These are phyloP conservation scores for Penicillium tannophilum DNA, from an alignment of 495 filamentous ascomycete genomes.

Conservation along the genomic window DNA sequence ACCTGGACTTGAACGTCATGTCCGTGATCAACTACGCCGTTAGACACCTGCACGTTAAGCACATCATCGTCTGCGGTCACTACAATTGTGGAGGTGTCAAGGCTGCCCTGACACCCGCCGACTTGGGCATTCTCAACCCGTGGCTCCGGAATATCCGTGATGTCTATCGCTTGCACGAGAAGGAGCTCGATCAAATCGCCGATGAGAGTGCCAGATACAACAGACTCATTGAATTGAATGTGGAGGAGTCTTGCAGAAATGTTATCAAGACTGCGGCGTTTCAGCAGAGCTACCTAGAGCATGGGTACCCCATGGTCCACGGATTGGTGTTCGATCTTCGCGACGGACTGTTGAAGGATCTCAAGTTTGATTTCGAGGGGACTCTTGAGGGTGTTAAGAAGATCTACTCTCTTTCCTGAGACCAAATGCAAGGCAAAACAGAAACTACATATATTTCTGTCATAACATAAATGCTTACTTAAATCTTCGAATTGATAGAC, in stretches of 20 bases:
- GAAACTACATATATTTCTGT: not conserved
- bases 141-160: constrained; percentile 74
- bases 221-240: constrained; percentile 67
- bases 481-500: no score
- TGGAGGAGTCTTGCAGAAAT: constrained; percentile 60
- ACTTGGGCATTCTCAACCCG: constrained; percentile 72
- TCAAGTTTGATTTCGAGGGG: constrained; percentile 44
- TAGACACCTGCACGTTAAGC: constrained; percentile 68
- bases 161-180: constrained; percentile 53
- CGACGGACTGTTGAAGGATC: constrained; percentile 56
- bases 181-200: constrained; percentile 50
- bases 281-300: constrained; percentile 63
- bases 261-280: constrained; percentile 61
- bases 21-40: constrained; percentile 83
- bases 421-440: not conserved
- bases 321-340: constrained; percentile 67
- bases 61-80: constrained; percentile 84
- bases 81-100: constrained; percentile 75
- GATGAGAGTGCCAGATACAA: constrained; percentile 45
- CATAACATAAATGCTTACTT: no score
- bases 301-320: constrained; percentile 68
- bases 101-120: constrained; percentile 62
- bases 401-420: constrained; percentile 29
- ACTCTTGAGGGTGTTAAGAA: constrained; percentile 35
- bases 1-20: constrained; percentile 69